phyloP scores from a whole-genome alignment of 495 filamentous ascomycete species.

The Tuber umbilicatum region DNA sequence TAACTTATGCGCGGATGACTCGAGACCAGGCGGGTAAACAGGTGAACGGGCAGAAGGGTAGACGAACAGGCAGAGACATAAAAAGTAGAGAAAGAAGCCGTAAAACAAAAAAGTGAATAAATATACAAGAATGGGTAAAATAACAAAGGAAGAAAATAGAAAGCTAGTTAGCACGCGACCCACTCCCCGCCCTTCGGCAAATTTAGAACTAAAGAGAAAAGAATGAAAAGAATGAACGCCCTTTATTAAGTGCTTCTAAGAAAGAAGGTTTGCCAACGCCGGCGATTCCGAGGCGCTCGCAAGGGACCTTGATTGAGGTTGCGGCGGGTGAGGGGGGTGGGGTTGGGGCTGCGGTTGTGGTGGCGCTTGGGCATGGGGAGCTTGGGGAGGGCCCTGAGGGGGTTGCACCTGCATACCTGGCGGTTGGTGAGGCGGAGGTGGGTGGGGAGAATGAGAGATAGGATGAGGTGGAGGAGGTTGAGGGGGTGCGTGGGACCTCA shows the following conservation, averaged over 20 bases:
- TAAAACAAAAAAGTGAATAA: neutral
- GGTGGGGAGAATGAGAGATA: slow-evolving; percentile 24
- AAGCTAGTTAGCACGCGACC: neutral
- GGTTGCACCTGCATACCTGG: slow-evolving; percentile 27
- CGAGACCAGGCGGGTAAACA: neutral
- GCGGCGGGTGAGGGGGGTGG: slow-evolving; percentile 11
- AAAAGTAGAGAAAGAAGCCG: neutral
- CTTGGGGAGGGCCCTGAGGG: slow-evolving; percentile 2
- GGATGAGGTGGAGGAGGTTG: slow-evolving; percentile 22
- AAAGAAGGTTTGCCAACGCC: slow-evolving; percentile 41
- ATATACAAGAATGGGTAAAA: neutral
- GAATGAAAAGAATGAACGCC: neutral
- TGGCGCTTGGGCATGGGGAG: slow-evolving; percentile 3
- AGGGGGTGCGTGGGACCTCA: slow-evolving; percentile 13
- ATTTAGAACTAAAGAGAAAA: slow-evolving; percentile 7
- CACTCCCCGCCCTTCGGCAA: neutral
- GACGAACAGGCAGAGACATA: neutral
- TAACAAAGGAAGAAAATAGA: neutral
- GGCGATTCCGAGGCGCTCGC: slow-evolving; percentile 41
- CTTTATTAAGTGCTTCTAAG: slow-evolving; percentile 16
- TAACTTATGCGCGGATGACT: neutral
- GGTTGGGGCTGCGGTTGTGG: slow-evolving; percentile 22
- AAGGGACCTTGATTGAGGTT: slow-evolving; percentile 31
- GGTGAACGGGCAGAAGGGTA: neutral
- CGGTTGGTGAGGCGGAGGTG: slow-evolving; percentile 25